phyloP scores from a whole-genome alignment of 768 basidiomycete species.

The Lenzites betulinus region DNA sequence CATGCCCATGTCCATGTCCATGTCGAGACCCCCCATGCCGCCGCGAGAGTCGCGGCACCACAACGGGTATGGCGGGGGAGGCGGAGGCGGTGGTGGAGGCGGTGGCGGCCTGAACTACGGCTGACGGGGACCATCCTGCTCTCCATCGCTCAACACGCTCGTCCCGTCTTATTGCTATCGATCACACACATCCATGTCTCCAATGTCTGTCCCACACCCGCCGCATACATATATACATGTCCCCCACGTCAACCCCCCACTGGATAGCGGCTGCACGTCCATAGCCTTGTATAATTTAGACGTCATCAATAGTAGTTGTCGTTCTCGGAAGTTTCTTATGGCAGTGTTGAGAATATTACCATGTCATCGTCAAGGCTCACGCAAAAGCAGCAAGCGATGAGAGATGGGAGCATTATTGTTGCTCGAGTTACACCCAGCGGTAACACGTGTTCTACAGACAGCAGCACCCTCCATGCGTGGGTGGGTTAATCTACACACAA shows the following conservation, averaged over 20 bases:
- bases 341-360: background rate
- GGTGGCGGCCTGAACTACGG: constrained; percentile 35
- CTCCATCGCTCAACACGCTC: background rate
- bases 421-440: background rate
- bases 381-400: background rate
- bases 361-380: no score
- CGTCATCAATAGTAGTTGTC: background rate
- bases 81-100: constrained; percentile 13
- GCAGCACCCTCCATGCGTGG: no score
- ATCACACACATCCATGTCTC: constrained; percentile 1
- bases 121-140: constrained; percentile 15
- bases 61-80: constrained; percentile 23
- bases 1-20: constrained; percentile 20
- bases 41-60: constrained; percentile 19
- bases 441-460: background rate
- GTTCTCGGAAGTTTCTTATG: background rate
- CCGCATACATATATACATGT: background rate
- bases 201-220: background rate
- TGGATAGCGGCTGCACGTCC: background rate
- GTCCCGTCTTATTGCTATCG: constrained; percentile 10
- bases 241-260: background rate
- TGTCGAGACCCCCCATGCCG: constrained; percentile 1
- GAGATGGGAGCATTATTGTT: background rate
- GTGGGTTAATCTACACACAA: background rate
- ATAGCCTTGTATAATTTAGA: constrained; percentile 9